Evolutionary conservation across 1,139 yeast genomes (phyloP).

Genomic region (Saccharomyces hybrid): DNA sequence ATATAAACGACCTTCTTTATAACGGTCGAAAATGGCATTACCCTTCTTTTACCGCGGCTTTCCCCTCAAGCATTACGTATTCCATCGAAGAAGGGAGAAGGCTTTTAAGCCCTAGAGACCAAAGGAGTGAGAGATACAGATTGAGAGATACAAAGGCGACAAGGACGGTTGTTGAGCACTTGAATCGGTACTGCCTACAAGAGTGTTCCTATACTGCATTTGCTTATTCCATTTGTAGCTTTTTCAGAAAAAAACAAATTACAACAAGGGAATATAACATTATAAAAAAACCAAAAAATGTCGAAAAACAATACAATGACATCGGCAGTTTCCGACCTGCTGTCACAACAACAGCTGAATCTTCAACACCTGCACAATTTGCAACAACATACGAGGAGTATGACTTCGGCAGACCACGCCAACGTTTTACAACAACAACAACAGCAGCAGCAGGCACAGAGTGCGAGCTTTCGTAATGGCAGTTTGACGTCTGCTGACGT

Average conservation of each 20-base stretch:
- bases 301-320: slow-evolving; percentile 34
- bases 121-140: neutral
- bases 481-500: slow-evolving; percentile 7
- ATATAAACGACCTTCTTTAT: neutral
- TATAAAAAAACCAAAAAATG: slow-evolving; percentile 8
- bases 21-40: neutral
- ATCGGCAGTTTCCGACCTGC: slow-evolving; percentile 28
- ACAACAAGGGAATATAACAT: neutral
- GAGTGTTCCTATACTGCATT: neutral
- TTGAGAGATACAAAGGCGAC: neutral
- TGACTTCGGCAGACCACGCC: slow-evolving; percentile 8
- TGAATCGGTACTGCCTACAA: neutral
- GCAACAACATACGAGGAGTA: slow-evolving; percentile 21
- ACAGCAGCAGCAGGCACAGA: slow-evolving; percentile 1
- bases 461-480: slow-evolving; percentile 6
- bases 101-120: neutral
- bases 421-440: slow-evolving; percentile 2
- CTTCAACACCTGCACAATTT: slow-evolving; percentile 29
- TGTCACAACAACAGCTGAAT: slow-evolving; percentile 33
- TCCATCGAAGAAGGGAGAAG: neutral
- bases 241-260: neutral
- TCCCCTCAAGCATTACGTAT: neutral
- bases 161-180: neutral
- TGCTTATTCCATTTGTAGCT: neutral
- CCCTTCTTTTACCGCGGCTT: neutral